Evolutionary conservation across 805 yeast species (phyloP).

Genomic region (Wickerhamomyces alni): DNA sequence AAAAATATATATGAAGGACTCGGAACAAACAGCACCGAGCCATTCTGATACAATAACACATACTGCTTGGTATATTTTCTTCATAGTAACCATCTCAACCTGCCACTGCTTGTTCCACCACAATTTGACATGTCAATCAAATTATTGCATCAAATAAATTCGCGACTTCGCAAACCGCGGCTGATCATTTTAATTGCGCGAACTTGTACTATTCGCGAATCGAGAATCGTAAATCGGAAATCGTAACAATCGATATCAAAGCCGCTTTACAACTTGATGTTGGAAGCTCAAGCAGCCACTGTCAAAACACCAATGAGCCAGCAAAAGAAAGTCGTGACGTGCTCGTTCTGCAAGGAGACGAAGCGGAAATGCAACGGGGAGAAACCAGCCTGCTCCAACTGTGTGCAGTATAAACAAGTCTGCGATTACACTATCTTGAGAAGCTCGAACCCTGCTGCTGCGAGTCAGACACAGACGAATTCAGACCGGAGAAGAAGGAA

Average conservation of each 20-base stretch:
- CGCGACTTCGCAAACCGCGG: too few species aligned
- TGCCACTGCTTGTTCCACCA: background rate
- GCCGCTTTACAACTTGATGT: too few species aligned
- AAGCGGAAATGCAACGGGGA: constrained; percentile 15
- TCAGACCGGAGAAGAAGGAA: constrained; percentile 27
- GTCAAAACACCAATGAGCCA: too few species aligned
- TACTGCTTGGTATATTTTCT: background rate
- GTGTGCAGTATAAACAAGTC: constrained; percentile 6
- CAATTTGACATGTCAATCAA: too few species aligned
- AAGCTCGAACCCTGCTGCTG: constrained; percentile 8
- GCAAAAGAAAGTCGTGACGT: constrained; percentile 4
- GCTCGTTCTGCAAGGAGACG: constrained; percentile 12
- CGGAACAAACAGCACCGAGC: too few species aligned
- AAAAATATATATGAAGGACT: too few species aligned
- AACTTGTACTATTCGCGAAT: too few species aligned
- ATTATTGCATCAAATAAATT: too few species aligned
- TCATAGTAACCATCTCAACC: background rate
- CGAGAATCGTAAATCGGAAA: too few species aligned
- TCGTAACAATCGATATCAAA: too few species aligned
- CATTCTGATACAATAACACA: background rate
- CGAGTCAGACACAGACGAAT: background rate
- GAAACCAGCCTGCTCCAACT: constrained; percentile 8
- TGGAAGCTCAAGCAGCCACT: too few species aligned
- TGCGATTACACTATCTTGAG: constrained; percentile 18
- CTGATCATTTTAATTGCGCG: too few species aligned